These are phyloP conservation scores for Niveomyces coronatus DNA, from an alignment of 2,329 filamentous ascomycete species.

Conservation along the genomic window DNA sequence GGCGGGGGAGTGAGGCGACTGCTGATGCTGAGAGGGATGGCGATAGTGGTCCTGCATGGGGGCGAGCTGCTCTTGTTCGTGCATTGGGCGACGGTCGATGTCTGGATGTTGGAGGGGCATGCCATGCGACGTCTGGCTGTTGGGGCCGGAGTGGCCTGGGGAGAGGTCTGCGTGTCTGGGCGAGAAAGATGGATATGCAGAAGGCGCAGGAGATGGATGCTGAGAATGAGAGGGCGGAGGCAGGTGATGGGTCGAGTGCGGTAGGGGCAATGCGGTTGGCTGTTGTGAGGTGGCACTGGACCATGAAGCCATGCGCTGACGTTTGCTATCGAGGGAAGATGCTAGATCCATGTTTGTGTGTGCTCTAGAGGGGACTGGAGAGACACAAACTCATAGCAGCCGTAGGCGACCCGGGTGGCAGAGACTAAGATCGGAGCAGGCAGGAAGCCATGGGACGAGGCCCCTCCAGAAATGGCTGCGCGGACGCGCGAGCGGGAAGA, in stretches of 20 bases:
- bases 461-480: slow-evolving; percentile 6
- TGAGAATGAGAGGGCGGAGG: slow-evolving; percentile 30
- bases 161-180: slow-evolving; percentile 15
- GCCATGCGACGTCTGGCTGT: slow-evolving; percentile 19
- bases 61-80: slow-evolving; percentile 45
- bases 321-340: slow-evolving; percentile 41
- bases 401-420: slow-evolving; percentile 9
- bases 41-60: slow-evolving; percentile 44
- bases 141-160: slow-evolving; percentile 9
- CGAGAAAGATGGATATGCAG: slow-evolving; percentile 18
- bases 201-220: slow-evolving; percentile 15
- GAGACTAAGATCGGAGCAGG: slow-evolving; percentile 9
- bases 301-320: slow-evolving; percentile 37
- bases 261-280: slow-evolving; percentile 9
- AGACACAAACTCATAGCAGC: slow-evolving; percentile 10
- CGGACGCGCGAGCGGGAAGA: not conserved
- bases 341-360: slow-evolving; percentile 41
- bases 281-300: slow-evolving; percentile 27
- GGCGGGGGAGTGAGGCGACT: slow-evolving; percentile 32
- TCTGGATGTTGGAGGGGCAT: slow-evolving; percentile 28
- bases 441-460: slow-evolving; percentile 11
- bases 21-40: slow-evolving; percentile 16
- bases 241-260: slow-evolving; percentile 17
- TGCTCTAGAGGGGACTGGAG: slow-evolving; percentile 12
- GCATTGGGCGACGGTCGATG: slow-evolving; percentile 43